Evolutionary conservation across 2,329 filamentous ascomycete genomes (phyloP), one percentile per base, ranked within the genome.

Genomic region (Epichloe glyceriae): DNA sequence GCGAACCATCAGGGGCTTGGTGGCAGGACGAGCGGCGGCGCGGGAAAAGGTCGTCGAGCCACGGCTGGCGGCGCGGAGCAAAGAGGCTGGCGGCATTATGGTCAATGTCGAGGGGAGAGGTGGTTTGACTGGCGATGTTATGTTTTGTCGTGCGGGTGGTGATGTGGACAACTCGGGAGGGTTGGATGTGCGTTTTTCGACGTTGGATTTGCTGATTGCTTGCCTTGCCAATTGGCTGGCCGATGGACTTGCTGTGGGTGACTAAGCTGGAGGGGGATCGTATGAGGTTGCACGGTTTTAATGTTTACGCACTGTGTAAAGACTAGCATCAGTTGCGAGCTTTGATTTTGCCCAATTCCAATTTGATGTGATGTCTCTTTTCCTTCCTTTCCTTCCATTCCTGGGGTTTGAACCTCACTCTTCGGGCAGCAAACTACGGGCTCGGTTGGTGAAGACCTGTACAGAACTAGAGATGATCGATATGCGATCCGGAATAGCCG

Each of bases 51-150:
- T 70, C 65, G 78, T 69, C 70, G 75, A 70, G 75, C 76, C 78
- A 72, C 85, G 85, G 69, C 78, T 78, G 70, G 83, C 83, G 64
- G 83, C 70, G 67, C 86, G 84, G 72, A 89, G 74, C 64, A 89
- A 70, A 56, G 80, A 74, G 58, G 79, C 72, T 62, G 84, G 82
- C 67, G 80, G 79, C 80, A 85, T 86, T 70, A 55, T 57, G 54
- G 54, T 51, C 50, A 35, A n/a, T 17, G 26, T 40, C 37, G 55
- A 47, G 51, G 53, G 51, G 49, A 46, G 51, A n/a, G 33, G 45
- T 34, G 38, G 44, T 17, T 44, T 35, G 14, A 42, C 33, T 33
- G 43, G 33, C 30, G 38, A 35, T 39, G 44, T 47, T 35, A 20
- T 46, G 15, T 38, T 39, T 22, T 38, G 14, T 30, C 19, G 37